Conservation (phyloP, 140 eudicot species). For the Flaveria floridana region DNA sequence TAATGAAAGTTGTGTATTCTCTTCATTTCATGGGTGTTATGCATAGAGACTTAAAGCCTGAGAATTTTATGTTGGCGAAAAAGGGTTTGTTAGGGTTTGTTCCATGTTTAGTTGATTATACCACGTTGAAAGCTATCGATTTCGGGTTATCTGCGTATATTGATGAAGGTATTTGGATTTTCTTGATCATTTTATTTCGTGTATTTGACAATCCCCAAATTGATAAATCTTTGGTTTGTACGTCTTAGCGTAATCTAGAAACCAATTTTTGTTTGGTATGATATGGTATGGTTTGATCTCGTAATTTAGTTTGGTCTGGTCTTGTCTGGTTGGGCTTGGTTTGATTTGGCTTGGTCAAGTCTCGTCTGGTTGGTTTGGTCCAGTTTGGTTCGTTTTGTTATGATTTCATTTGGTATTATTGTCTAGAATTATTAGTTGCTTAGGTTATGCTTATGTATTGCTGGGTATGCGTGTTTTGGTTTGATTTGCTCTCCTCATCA, state of each 20-base stretch:
- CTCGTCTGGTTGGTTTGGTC: neutral
- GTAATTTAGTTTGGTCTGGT: neutral
- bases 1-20: constrained; percentile 55
- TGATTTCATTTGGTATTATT: too few species aligned
- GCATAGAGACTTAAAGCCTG: constrained; percentile 81
- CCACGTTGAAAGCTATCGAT: constrained; percentile 34
- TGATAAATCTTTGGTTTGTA: too few species aligned
- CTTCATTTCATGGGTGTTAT: constrained; percentile 74
- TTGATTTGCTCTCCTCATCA: too few species aligned
- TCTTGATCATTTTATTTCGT: neutral
- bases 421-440: too few species aligned
- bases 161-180: constrained; percentile 22
- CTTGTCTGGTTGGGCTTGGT: neutral
- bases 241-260: neutral
- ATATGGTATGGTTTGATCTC: neutral
- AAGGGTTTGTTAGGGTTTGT: constrained; percentile 20
- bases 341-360: neutral
- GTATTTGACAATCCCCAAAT: neutral
- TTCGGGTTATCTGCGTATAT: constrained; percentile 36
- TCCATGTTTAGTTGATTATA: constrained; percentile 36
- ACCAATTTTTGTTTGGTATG: neutral
- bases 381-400: neutral
- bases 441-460: too few species aligned
- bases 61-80: constrained; percentile 56
- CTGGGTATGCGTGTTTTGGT: too few species aligned